These are phyloP conservation scores for Termitomyces sp. DNA, from an alignment of 768 basidiomycete genomes.

Conservation along the genomic window DNA sequence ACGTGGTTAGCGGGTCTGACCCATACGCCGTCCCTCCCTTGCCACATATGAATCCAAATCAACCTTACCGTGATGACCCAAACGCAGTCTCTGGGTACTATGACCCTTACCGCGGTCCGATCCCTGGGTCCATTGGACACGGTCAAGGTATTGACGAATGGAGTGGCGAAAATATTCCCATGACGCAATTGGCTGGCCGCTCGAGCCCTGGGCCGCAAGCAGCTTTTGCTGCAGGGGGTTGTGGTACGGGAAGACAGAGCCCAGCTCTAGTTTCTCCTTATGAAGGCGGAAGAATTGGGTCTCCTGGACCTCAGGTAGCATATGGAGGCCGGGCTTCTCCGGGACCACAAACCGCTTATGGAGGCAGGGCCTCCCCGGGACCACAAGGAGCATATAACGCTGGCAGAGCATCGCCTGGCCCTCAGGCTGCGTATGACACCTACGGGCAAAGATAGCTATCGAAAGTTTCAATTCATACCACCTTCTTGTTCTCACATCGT, in stretches of 20 bases:
- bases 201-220: conserved; percentile 32
- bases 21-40: conserved; percentile 82
- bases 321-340: conserved; percentile 33
- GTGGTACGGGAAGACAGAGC: conserved; percentile 25
- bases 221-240: conserved; percentile 26
- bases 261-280: conserved; percentile 28
- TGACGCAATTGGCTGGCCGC: conserved; percentile 55
- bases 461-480: conserved; percentile 4
- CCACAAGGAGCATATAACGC: conserved; percentile 36
- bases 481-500: conserved; percentile 7
- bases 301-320: conserved; percentile 42
- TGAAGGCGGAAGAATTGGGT: conserved; percentile 27
- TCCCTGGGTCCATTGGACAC: conserved; percentile 58
- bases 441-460: conserved; percentile 11
- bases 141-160: conserved; percentile 29
- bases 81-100: conserved; percentile 45
- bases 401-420: conserved; percentile 34
- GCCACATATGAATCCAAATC: conserved; percentile 74
- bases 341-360: conserved; percentile 41
- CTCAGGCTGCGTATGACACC: conserved; percentile 33
- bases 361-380: conserved; percentile 27
- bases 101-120: conserved; percentile 78
- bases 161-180: conserved; percentile 60
- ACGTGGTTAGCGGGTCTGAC: conserved; percentile 45
- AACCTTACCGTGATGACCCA: conserved; percentile 74